Evolutionary conservation across 2,329 filamentous ascomycete species (phyloP).

Genomic region (Sarocladium strictum): DNA sequence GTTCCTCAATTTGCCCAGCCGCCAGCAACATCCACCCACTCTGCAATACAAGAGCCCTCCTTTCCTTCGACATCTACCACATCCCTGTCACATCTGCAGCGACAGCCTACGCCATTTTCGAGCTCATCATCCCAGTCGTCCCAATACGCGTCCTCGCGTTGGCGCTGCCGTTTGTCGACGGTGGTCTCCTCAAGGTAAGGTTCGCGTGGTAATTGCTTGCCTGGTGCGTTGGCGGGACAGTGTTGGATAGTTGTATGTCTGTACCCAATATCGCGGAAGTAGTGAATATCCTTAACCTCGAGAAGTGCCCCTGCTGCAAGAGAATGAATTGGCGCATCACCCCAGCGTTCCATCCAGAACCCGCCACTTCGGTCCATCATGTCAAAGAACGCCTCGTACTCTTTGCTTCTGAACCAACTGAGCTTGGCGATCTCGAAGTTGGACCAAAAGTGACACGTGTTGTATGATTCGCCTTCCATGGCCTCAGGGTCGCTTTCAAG

Average conservation of each 20-base stretch:
- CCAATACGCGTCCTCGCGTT: slow-evolving; percentile 96
- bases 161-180: slow-evolving; percentile 71
- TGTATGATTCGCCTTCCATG: slow-evolving; percentile 98
- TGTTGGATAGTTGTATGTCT: slow-evolving; percentile 98
- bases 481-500: slow-evolving; percentile 81
- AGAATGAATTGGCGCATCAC: slow-evolving; percentile 96
- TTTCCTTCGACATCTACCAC: slow-evolving; percentile 98
- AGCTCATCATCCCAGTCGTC: slow-evolving; percentile 78
- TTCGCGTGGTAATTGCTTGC: slow-evolving; percentile 72
- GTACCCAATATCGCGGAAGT: slow-evolving; percentile 98
- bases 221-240: slow-evolving; percentile 91
- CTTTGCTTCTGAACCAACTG: slow-evolving; percentile 94
- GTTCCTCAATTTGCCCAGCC: slow-evolving; percentile 66
- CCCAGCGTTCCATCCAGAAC: slow-evolving; percentile 99
- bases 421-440: slow-evolving; percentile 97
- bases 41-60: slow-evolving; percentile 85
- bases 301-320: slow-evolving; percentile 88
- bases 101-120: slow-evolving; percentile 94
- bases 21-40: slow-evolving; percentile 96
- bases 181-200: slow-evolving; percentile 82
- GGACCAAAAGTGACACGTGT: slow-evolving; percentile 99
- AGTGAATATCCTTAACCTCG: slow-evolving; percentile 79
- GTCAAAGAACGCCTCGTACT: slow-evolving; percentile 96
- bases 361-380: slow-evolving; percentile 98
- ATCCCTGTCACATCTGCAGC: slow-evolving; percentile 94